phyloP scores from a whole-genome alignment of 768 basidiomycete genomes.

The Gymnopilus junonius region DNA sequence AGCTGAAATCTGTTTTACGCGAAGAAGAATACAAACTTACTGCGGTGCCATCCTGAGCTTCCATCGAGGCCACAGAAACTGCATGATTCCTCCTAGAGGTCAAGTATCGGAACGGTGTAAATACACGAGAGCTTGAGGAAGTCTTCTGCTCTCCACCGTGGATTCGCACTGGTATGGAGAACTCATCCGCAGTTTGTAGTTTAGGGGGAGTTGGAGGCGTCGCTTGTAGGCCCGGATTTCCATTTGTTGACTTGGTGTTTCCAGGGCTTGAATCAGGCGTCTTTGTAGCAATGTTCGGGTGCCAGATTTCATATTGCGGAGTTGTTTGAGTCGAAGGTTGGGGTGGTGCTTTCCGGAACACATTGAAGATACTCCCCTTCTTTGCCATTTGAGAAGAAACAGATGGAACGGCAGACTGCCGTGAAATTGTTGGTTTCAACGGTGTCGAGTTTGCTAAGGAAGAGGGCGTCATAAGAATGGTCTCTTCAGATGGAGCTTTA shows the following conservation, averaged over 20 bases:
- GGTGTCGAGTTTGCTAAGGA: slow-evolving; percentile 59
- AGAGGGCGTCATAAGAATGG: slow-evolving; percentile 65
- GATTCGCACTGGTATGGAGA: slow-evolving; percentile 36
- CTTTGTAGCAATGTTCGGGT: slow-evolving; percentile 20
- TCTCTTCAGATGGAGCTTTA: slow-evolving; percentile 49
- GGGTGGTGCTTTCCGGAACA: slow-evolving; percentile 29
- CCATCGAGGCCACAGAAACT: slow-evolving; percentile 74
- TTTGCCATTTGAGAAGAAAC: slow-evolving; percentile 43
- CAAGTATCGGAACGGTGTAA: slow-evolving; percentile 68
- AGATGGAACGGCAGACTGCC: slow-evolving; percentile 43
- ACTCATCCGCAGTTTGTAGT: slow-evolving; percentile 6
- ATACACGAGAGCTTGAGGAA: slow-evolving; percentile 49
- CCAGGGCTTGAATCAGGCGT: slow-evolving; percentile 24
- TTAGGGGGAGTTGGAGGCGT: slow-evolving; percentile 1
- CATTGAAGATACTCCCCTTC: slow-evolving; percentile 41
- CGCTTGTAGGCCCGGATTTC: background rate
- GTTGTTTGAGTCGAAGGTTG: slow-evolving; percentile 16
- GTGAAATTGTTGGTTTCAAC: slow-evolving; percentile 45
- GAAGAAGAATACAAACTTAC: slow-evolving; percentile 45
- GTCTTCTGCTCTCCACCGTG: slow-evolving; percentile 37
- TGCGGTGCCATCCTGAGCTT: slow-evolving; percentile 80
- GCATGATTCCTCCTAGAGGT: slow-evolving; percentile 62
- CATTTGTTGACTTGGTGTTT: slow-evolving; percentile 11
- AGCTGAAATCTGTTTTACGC: slow-evolving; percentile 12
- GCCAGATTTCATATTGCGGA: slow-evolving; percentile 30